A percentile compares a stretch with the other conserved stretches of the same genome.
Conservation (phyloP, 495 filamentous ascomycete species). For the Darksidea phi region DNA sequence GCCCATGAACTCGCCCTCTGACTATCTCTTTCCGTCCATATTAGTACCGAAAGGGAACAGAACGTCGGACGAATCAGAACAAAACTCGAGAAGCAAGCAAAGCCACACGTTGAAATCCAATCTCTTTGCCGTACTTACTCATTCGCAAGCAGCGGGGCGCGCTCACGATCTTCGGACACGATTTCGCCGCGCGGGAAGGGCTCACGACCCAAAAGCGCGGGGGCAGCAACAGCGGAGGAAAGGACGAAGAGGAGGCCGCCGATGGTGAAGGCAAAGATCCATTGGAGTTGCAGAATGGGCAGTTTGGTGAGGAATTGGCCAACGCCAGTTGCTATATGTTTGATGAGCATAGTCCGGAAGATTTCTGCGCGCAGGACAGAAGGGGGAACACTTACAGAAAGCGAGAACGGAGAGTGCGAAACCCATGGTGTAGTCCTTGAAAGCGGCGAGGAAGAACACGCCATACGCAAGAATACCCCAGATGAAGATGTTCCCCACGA, state of each 20-base stretch:
- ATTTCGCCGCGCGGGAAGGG: constrained; percentile 44
- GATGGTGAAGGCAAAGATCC: constrained; percentile 86
- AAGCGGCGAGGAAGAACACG: constrained; percentile 63
- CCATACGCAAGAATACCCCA: constrained; percentile 79
- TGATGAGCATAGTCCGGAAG: too few species aligned
- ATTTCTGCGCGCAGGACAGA: too few species aligned
- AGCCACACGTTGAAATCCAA: too few species aligned
- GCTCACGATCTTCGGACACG: constrained; percentile 43
- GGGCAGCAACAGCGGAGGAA: constrained; percentile 62
- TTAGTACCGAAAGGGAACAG: too few species aligned
- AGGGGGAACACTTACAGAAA: constrained; percentile 51
- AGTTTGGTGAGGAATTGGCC: constrained; percentile 67
- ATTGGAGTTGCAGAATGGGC: constrained; percentile 68
- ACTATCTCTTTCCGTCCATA: too few species aligned
- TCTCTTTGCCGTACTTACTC: too few species aligned
- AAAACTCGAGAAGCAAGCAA: too few species aligned
- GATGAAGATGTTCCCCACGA: constrained; percentile 81
- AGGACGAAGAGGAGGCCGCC: constrained; percentile 69
- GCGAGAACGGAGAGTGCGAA: constrained; percentile 71
- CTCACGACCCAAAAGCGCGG: constrained; percentile 60
- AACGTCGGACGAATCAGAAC: too few species aligned
- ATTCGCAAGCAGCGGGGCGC: constrained; percentile 48
- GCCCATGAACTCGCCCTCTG: too few species aligned
- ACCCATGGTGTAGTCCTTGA: constrained; percentile 81
- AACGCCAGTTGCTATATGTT: constrained; percentile 63